Percentiles rank a stretch among this genome's conserved stretches.
phyloP scores from a whole-genome alignment of 352 stramenopile species.

The Pythium dissimile region DNA sequence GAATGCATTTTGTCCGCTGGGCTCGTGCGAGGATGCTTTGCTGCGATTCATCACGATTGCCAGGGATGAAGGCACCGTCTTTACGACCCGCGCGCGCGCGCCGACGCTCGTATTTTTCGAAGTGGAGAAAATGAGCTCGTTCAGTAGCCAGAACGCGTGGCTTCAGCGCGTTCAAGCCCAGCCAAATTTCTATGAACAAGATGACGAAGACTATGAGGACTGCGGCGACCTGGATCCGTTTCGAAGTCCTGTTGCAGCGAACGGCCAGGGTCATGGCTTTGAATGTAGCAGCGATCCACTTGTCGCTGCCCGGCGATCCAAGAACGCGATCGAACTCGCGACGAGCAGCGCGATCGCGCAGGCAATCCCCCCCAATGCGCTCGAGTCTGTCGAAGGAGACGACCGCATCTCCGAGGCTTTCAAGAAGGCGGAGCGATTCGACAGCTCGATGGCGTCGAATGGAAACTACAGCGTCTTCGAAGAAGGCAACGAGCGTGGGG shows the following conservation, averaged over 20 bases:
- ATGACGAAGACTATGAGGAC: background rate
- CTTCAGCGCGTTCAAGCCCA: slow-evolving; percentile 33
- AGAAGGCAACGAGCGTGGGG: slow-evolving; percentile 30
- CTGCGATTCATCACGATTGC: slow-evolving; percentile 62
- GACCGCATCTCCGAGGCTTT: slow-evolving; percentile 21
- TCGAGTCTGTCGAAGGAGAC: slow-evolving; percentile 21
- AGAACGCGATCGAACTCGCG: slow-evolving; percentile 70
- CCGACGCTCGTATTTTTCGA: slow-evolving; percentile 85
- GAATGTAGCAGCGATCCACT: background rate
- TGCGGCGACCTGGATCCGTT: slow-evolving; percentile 3
- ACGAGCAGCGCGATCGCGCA: slow-evolving; percentile 74
- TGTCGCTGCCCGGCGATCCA: slow-evolving; percentile 8
- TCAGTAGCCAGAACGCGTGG: slow-evolving; percentile 46
- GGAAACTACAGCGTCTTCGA: background rate
- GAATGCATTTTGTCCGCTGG: slow-evolving; percentile 65
- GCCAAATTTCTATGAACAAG: background rate
- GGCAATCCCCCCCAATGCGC: slow-evolving; percentile 48
- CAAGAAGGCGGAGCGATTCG: slow-evolving; percentile 9
- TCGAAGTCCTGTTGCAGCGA: background rate
- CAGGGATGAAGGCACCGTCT: slow-evolving; percentile 73
- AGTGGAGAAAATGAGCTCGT: slow-evolving; percentile 46
- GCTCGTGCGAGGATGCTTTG: slow-evolving; percentile 60
- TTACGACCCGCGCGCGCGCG: slow-evolving; percentile 82
- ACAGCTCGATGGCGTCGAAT: slow-evolving; percentile 3
- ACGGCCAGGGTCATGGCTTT: background rate